Evolutionary conservation across 306 rosid genomes (phyloP), one percentile per base, ranked within the genome.

Genomic region (Acmispon strigosus): DNA sequence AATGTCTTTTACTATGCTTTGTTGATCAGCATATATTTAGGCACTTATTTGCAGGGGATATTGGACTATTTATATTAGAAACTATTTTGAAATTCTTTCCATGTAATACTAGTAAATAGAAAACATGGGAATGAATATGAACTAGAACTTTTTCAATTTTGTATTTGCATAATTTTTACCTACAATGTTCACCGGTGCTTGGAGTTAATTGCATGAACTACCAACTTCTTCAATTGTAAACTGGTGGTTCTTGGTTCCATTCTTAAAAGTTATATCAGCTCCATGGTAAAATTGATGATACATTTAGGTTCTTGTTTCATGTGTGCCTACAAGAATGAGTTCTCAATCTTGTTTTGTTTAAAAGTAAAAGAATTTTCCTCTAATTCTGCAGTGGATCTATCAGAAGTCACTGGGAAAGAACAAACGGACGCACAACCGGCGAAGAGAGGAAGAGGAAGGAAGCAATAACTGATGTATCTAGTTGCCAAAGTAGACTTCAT

Each of bases 391-490:
- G 96, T 79, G 82, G 91, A 90, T 75, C 76, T 78, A 29, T 73
- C 89, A 18, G 97, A 94, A 76, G 95, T 90, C 72, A 54, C 90
- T 1, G 98, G 96, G 59, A 94, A 87, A 71, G 98, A 90, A 66
- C 96, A 84, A 76, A 62, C 54, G 43, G 92, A 89, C 47, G 84
- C 89, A 73, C 97, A 83, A 60, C 86, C 89, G 13, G 57, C 82
- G 80, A 89, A 87, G 85, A 90, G 87, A 77, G 92, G 98, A 66
- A 86, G 97, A 76, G 95, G 97, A 63, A 81, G 97, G 72, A 94
- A 90, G 70, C 92, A 87, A 81, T 89, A 77, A 77, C 70, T 62
- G 56, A 13, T 58, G 62, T 62, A 62, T 67, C 60, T 65, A 59
- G 59, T 63, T 68, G 74, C 70, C 34, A 36, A 62, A 54, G 72